Percentiles rank a stretch among this genome's conserved stretches.
Evolutionary conservation across 306 rosid genomes (phyloP).

Genomic region (Ormosia semicastrata): DNA sequence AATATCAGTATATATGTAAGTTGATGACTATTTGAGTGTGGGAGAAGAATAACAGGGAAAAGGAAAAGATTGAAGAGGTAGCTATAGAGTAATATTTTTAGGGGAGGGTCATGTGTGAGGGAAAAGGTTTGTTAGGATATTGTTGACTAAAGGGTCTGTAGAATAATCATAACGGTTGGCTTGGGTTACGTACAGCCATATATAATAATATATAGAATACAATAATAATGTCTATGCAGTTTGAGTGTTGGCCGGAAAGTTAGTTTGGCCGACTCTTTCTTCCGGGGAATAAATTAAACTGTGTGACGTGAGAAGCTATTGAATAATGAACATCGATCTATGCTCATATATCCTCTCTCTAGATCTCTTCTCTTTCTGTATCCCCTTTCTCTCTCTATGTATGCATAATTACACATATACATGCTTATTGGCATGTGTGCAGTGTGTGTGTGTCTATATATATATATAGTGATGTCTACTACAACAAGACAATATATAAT

Average conservation of each 20-base stretch:
- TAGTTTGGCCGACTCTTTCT: conserved; percentile 63
- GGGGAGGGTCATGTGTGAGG: conserved; percentile 35
- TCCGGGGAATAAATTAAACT: conserved; percentile 53
- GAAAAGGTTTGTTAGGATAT: conserved; percentile 60
- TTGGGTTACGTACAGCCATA: conserved; percentile 51
- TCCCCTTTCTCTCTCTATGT: background rate
- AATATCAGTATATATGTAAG: background rate
- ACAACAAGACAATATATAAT: conserved; percentile 7
- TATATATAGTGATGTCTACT: conserved; percentile 25
- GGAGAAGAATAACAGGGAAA: background rate
- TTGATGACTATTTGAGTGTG: conserved; percentile 6
- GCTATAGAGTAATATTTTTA: conserved; percentile 19
- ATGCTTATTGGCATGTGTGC: conserved; percentile 40
- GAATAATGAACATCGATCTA: conserved; percentile 27
- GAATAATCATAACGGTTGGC: conserved; percentile 72
- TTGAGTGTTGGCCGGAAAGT: conserved; percentile 68
- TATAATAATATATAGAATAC: conserved; percentile 27
- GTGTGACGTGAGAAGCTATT: conserved; percentile 58
- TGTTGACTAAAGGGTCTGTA: conserved; percentile 65
- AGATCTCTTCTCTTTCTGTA: conserved; percentile 19
- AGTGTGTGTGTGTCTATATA: background rate
- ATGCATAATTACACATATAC: conserved; percentile 32
- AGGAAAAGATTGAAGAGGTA: background rate
- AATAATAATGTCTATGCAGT: conserved; percentile 33
- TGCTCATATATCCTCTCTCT: background rate